phyloP scores from a whole-genome alignment of 495 filamentous ascomycete species.

The Penicillium waksmanii region DNA sequence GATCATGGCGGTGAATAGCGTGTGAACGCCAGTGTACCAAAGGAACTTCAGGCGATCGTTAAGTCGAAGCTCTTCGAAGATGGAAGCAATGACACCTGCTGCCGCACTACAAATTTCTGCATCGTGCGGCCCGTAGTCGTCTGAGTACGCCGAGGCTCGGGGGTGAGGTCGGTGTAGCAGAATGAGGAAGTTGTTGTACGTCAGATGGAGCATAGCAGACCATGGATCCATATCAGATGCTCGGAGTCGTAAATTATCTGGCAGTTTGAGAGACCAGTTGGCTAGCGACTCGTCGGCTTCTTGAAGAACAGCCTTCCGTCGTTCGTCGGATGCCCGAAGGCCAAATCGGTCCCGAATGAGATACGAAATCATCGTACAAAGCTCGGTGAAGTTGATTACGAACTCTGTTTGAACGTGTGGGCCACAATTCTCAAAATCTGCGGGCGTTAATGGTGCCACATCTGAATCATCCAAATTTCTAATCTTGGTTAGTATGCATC shows the following conservation, averaged over 20 bases:
- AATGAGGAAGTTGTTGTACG: conserved; percentile 56
- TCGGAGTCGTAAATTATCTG: conserved; percentile 46
- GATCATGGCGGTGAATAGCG: conserved; percentile 54
- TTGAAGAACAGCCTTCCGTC: conserved; percentile 46
- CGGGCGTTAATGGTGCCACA: conserved; percentile 43
- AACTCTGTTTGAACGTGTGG: conserved; percentile 45
- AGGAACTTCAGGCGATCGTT: conserved; percentile 52
- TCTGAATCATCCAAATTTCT: conserved; percentile 55
- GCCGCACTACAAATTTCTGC: conserved; percentile 52
- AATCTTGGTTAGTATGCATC: conserved; percentile 1
- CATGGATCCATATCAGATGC: conserved; percentile 52
- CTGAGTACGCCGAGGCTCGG: conserved; percentile 47
- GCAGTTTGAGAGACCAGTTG: conserved; percentile 50
- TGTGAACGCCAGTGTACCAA: conserved; percentile 53
- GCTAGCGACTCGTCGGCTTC: conserved; percentile 52
- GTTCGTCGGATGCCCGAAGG: conserved; percentile 42
- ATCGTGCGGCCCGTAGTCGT: conserved; percentile 50
- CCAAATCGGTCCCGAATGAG: conserved; percentile 49
- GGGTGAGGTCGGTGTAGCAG: conserved; percentile 54
- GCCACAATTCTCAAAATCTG: conserved; percentile 54
- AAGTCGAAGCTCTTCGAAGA: conserved; percentile 52
- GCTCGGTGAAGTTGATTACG: conserved; percentile 50
- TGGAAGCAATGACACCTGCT: conserved; percentile 51
- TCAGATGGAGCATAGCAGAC: conserved; percentile 54
- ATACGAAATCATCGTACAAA: conserved; percentile 52